Base-by-base conservation (phyloP, 2,329 filamentous ascomycete genomes). In the Fusarium compactum region DNA sequence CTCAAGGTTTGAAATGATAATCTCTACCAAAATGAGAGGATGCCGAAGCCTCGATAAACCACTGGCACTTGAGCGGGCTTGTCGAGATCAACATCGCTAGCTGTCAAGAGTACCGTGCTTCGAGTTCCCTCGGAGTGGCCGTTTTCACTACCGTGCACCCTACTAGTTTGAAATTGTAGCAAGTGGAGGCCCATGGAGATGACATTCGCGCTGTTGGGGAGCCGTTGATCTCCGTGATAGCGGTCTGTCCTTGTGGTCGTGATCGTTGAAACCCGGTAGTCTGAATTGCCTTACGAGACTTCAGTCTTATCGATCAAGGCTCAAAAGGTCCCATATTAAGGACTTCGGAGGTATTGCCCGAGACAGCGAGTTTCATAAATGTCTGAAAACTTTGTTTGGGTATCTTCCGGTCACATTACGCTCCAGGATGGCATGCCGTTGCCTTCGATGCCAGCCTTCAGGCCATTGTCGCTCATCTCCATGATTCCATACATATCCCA, bases 401-500 rank as follows among this genome's bases (percentile, higher is more conserved):
- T 18, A 16, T 40, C 41, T 50, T 41, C 46, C 11, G 25, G 43
- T 72, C 68, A 74, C 62, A 63, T 70, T 16, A 65, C 68, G 15
- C 74, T 75, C 77, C 76, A 79, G 1, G 75, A 78, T 29, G 76
- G 78, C 63, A 79, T 74, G 18, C 69, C 69, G 38, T 77, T 74
- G 44, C 78, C 80, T 38, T 81, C 80, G 53, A 76, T 76, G 9
- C 76, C 80, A 4, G 80, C 78, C 54, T 78, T 80, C 40, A 78
- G 72, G 10, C 80, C 73, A 2, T 78, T 74, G 11, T 80, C 80
- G 32, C 78, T 79, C 76, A 82, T 79, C 62, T 82, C 80, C 77
- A 81, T 80, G 38, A 82, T 80, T 22, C 80, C 80, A 51, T 81
- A 80, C 78, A 82, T 79, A 56, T 82, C 80, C 80, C 80, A 81